Percentiles rank a stretch among this genome's conserved stretches.
Evolutionary conservation across 352 stramenopile genomes (phyloP).

Genomic region (Phytophthora pini): DNA sequence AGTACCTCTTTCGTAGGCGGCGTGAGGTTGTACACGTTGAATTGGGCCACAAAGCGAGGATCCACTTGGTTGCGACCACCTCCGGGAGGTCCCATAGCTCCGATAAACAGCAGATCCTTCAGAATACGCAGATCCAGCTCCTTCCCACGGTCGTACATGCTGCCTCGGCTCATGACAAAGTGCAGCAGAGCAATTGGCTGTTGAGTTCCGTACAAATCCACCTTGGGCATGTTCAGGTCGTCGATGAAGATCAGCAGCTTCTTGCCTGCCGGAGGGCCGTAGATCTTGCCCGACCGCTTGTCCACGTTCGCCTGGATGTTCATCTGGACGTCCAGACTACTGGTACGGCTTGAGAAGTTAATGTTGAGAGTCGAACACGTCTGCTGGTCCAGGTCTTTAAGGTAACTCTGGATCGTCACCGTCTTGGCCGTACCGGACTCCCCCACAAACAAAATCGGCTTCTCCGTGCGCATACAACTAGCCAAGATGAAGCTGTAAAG

Average conservation of each 20-base stretch:
- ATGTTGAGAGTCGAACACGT: constrained; percentile 79
- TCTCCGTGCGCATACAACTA: constrained; percentile 87
- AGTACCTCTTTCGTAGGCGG: constrained; percentile 92
- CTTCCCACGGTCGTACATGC: constrained; percentile 95
- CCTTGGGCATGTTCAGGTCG: constrained; percentile 97
- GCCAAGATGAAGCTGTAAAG: constrained; percentile 94
- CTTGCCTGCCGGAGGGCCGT: constrained; percentile 93
- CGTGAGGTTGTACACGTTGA: constrained; percentile 97
- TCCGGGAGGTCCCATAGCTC: constrained; percentile 95
- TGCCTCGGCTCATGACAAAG: constrained; percentile 92
- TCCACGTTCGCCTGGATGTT: constrained; percentile 97
- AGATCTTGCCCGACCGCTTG: constrained; percentile 95
- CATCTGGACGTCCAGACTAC: constrained; percentile 92
- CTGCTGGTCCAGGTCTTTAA: constrained; percentile 82
- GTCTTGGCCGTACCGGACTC: constrained; percentile 96
- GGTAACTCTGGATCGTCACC: constrained; percentile 95
- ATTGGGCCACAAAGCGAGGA: constrained; percentile 93
- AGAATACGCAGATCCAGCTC: constrained; percentile 94
- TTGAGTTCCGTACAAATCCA: constrained; percentile 96
- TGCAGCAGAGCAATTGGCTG: constrained; percentile 95
- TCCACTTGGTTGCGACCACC: constrained; percentile 95
- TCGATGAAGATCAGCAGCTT: constrained; percentile 96
- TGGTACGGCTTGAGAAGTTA: constrained; percentile 96
- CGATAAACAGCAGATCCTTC: constrained; percentile 95
- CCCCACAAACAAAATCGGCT: constrained; percentile 94